Conservation (phyloP, 116 monocot species). For the Phalaenopsis hybrid region DNA sequence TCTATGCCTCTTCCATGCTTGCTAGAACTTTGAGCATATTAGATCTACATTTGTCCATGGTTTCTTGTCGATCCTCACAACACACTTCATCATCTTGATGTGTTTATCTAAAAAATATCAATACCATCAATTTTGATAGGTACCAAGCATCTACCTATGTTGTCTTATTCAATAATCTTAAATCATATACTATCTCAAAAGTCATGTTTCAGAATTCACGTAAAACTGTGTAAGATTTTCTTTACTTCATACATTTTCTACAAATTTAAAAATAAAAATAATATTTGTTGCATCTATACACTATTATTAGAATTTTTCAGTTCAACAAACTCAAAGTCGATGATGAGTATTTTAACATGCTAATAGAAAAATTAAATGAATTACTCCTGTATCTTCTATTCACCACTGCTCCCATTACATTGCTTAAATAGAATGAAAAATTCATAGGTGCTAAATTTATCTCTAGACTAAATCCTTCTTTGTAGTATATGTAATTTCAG, state of each 20-base stretch:
- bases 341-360: neutral
- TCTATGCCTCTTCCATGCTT: too few species aligned
- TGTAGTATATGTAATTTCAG: neutral
- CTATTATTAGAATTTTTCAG: neutral
- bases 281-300: neutral
- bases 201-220: neutral
- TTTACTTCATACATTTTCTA: neutral
- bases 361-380: neutral
- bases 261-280: neutral
- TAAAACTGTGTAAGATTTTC: neutral
- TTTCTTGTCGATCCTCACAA: neutral
- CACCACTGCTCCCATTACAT: neutral
- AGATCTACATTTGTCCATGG: too few species aligned
- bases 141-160: neutral
- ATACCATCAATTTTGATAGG: neutral
- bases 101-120: neutral
- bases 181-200: neutral
- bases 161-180: neutral
- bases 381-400: neutral
- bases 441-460: neutral
- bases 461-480: neutral
- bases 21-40: too few species aligned
- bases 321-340: neutral
- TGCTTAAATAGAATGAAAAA: neutral
- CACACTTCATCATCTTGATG: neutral